Evolutionary conservation across 2,329 filamentous ascomycete species (phyloP), one percentile per base, ranked within the genome.

Genomic region (Colletotrichum lindemuthianum): DNA sequence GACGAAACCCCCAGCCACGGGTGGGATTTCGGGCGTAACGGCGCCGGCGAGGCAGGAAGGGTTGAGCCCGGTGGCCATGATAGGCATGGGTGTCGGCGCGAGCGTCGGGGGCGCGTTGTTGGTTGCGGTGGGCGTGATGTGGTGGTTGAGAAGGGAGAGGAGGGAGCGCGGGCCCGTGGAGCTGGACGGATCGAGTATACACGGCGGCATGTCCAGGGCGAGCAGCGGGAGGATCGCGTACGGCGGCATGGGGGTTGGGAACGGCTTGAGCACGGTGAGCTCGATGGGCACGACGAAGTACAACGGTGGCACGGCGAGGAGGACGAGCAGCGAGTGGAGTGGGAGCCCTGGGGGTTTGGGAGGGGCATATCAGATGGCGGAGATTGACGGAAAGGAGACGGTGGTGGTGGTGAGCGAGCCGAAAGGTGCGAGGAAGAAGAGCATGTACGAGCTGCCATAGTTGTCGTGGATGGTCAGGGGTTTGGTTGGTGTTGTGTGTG

Each of bases 321-420:
- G 39, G 60, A 6, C 45, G 45, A 56, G 61, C 10, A 56, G 61
- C 33, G 61, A 65, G 13, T 65, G 61, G 61, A 57, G 60, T 5
- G 57, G 40, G 7, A 60, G 61, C 36, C 57, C 57, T 2, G 61
- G 55, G 32, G 60, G 54, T 7, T 6, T 50, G 8, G 57, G 58
- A 1, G 61, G 61, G 1, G 33, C 48, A 10, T 56, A 65, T 37
- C 61, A 61, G 58, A 61, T 65, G 58, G 61, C 51, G 2, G 61
- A 65, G 51, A 65, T 65, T 24, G 61, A 65, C 2, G 61, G 61
- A 24, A 65, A 56, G 57, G 61, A 65, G 47, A 41, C 57, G 61
- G 15, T 65, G 3, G 32, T 65, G 3, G 32, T 52, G 8, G 40
- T 56, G 15, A n/a, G 32, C 6, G 40, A 53, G 51, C 45, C 58